Evolutionary conservation across 2,329 filamentous ascomycete genomes (phyloP).

Genomic region (Madurella mycetomatis): DNA sequence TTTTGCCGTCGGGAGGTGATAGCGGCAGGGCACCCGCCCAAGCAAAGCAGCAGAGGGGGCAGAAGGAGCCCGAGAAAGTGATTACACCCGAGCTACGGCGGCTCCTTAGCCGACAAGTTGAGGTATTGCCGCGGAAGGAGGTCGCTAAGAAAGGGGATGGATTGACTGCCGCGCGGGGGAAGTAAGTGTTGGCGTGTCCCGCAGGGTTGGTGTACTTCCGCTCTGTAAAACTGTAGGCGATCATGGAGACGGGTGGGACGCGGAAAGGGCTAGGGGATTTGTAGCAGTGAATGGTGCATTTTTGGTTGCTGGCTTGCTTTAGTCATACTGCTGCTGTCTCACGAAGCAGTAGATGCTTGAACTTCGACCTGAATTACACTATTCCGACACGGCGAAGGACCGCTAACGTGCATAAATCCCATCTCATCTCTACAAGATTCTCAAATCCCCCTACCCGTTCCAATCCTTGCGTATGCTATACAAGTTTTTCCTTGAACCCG

Average conservation of each 20-base stretch:
- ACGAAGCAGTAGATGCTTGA: too few relatives aligned
- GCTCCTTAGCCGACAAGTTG: slow-evolving; percentile 47
- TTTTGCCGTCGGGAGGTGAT: not conserved
- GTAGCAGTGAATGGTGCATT: too few relatives aligned
- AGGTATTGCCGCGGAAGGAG: slow-evolving; percentile 37
- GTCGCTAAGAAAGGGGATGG: slow-evolving; percentile 23
- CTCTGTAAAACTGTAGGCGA: too few relatives aligned
- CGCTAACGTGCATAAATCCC: too few relatives aligned
- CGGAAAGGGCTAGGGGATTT: too few relatives aligned
- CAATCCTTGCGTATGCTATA: not conserved
- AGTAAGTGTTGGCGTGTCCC: not conserved
- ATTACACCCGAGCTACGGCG: slow-evolving; percentile 56
- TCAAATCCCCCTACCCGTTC: not conserved
- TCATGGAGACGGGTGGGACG: too few relatives aligned
- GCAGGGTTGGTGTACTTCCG: too few relatives aligned
- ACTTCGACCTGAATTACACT: too few relatives aligned
- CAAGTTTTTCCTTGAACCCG: not conserved
- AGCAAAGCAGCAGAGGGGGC: slow-evolving; percentile 12
- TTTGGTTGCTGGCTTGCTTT: too few relatives aligned
- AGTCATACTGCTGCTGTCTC: too few relatives aligned
- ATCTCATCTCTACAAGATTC: too few relatives aligned
- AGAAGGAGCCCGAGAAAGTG: slow-evolving; percentile 38
- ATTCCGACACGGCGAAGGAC: too few relatives aligned
- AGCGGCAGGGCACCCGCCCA: slow-evolving; percentile 13
- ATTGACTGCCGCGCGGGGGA: not conserved